These are phyloP conservation scores for Sanghuangporus weigelae DNA, from an alignment of 1,284 basidiomycete species.

Conservation along the genomic window DNA sequence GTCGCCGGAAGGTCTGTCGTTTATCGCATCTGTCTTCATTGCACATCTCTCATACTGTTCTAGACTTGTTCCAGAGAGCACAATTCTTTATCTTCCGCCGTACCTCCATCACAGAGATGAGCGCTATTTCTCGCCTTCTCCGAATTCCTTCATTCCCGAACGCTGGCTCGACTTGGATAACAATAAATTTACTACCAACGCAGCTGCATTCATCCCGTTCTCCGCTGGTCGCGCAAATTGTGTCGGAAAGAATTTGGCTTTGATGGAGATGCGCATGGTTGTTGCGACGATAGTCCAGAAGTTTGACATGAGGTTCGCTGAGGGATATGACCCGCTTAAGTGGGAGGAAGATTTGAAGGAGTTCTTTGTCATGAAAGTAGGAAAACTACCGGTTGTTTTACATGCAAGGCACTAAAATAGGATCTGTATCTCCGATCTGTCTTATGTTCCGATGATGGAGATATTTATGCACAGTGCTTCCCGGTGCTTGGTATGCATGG, in stretches of 20 bases:
- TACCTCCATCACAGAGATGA: constrained; percentile 42
- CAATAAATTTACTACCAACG: constrained; percentile 25
- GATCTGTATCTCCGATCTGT: too few species aligned
- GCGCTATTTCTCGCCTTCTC: constrained; percentile 34
- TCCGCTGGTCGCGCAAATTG: constrained; percentile 32
- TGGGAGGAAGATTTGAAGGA: constrained; percentile 29
- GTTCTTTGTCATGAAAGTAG: constrained; percentile 27
- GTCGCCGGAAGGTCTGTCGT: constrained; percentile 2
- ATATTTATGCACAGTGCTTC: too few species aligned
- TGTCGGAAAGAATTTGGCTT: constrained; percentile 29
- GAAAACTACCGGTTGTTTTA: constrained; percentile 23
- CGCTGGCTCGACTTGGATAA: constrained; percentile 31
- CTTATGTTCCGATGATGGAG: too few species aligned
- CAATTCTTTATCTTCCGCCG: constrained; percentile 39
- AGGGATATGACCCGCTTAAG: constrained; percentile 23
- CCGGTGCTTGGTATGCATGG: too few species aligned
- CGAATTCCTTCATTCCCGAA: constrained; percentile 37
- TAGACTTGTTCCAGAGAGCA: constrained; percentile 47
- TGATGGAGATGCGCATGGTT: constrained; percentile 28
- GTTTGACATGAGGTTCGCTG: constrained; percentile 27
- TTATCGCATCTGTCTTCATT: neutral
- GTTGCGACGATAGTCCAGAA: constrained; percentile 26
- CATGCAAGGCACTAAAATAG: neutral
- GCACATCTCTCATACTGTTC: neutral
- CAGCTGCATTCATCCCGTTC: constrained; percentile 34